A percentile compares a stretch with the other conserved stretches of the same genome.
These are phyloP conservation scores for Harringtonia aguacate DNA, from an alignment of 2,329 filamentous ascomycete genomes.

Conservation along the genomic window DNA sequence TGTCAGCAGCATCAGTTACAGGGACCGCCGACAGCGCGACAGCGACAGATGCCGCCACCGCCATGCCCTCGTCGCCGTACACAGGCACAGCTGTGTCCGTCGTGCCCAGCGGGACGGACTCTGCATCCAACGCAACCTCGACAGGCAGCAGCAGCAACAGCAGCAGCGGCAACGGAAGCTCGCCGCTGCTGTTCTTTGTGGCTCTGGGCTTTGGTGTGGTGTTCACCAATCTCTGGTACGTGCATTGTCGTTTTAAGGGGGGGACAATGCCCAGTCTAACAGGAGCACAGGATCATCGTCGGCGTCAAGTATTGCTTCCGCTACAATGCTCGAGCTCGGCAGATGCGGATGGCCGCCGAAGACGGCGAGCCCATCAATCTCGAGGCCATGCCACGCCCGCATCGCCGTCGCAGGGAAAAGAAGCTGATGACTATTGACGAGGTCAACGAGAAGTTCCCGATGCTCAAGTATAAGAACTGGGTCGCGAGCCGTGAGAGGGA, in stretches of 20 bases:
- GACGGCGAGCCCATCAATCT: constrained; percentile 85
- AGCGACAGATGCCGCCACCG: constrained; percentile 2
- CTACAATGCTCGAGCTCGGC: constrained; percentile 89
- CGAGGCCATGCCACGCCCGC: constrained; percentile 72
- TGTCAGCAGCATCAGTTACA: not conserved
- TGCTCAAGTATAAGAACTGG: constrained; percentile 96
- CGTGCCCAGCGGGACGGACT: constrained; percentile 1
- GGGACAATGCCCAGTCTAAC: too few relatives aligned
- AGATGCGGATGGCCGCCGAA: constrained; percentile 61
- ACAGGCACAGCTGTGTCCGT: constrained; percentile 1
- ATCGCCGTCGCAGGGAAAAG: constrained; percentile 85
- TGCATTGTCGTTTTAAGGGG: too few relatives aligned
- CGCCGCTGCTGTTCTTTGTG: constrained; percentile 27
- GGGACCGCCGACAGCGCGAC: constrained; percentile 3
- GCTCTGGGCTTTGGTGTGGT: constrained; percentile 91
- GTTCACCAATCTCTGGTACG: constrained; percentile 96
- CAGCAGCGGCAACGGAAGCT: constrained; percentile 17
- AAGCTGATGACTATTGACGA: constrained; percentile 99
- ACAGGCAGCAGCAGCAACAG: constrained; percentile 5
- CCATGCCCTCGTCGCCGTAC: constrained; percentile 8
- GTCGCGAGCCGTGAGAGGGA: constrained; percentile 71
- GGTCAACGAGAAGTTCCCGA: constrained; percentile 92
- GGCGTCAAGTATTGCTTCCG: constrained; percentile 99
- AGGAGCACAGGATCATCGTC: constrained; percentile 76
- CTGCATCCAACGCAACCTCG: not conserved